Evolutionary conservation across 225 moss, liverwort and hornwort species (phyloP).

Genomic region (Rhytidiadelphus loreus): DNA sequence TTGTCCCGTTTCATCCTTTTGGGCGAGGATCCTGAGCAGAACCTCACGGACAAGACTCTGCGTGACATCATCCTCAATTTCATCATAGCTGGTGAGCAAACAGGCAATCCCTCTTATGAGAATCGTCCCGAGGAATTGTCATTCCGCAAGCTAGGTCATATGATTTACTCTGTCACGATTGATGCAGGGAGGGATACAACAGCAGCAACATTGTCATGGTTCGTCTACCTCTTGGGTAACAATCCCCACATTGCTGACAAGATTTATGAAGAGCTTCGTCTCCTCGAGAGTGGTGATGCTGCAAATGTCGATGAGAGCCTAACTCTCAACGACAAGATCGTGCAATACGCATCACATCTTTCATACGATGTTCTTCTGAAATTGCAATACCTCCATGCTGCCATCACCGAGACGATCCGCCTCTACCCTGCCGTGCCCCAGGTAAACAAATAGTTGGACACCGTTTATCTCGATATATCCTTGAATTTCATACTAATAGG

Average conservation of each 20-base stretch:
- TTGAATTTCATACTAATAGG: neutral
- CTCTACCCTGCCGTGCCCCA: conserved; percentile 61
- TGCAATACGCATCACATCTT: conserved; percentile 10
- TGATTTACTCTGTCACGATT: neutral
- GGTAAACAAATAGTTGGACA: neutral
- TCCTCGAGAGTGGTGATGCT: neutral
- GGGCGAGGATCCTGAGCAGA: conserved; percentile 28
- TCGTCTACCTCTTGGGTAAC: conserved; percentile 33
- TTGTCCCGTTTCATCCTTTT: conserved; percentile 49
- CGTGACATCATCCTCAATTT: conserved; percentile 61
- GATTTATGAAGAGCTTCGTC: conserved; percentile 23
- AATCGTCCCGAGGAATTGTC: neutral
- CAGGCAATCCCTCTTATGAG: neutral
- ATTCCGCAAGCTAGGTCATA: neutral
- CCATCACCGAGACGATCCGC: conserved; percentile 51
- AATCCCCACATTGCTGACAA: conserved; percentile 34
- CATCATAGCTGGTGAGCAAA: conserved; percentile 37
- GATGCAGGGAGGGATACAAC: conserved; percentile 48
- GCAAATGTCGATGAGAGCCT: neutral
- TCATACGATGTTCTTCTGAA: conserved; percentile 49
- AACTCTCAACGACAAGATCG: conserved; percentile 5
- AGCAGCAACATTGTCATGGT: conserved; percentile 50
- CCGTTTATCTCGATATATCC: neutral
- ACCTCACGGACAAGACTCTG: conserved; percentile 36
- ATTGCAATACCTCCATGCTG: conserved; percentile 44